Evolutionary conservation across 345 rosid genomes (phyloP), one percentile per base, ranked within the genome.

Genomic region (Salix viminalis): DNA sequence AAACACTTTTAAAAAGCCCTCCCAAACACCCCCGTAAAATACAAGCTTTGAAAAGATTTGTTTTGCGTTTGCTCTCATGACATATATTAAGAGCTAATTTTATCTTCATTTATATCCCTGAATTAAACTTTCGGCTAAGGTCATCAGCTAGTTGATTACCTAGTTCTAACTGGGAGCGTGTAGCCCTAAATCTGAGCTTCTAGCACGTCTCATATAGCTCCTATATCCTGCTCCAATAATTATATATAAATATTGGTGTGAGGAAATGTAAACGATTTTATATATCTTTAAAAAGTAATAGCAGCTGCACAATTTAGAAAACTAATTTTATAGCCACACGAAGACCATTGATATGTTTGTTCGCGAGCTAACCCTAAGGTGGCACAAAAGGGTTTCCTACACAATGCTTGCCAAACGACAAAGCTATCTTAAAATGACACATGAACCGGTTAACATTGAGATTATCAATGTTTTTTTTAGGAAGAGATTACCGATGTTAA

Each of bases 391-490:
- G 61, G 61, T 56, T 54, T 54, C 11, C 26, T 4, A 58, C 1
- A 52, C 1, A 19, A 7, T 19, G 7, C 3, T 16, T 19, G 19
- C 9, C 23, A 52, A 69, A 24, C 2, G 41, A 16, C 50, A 52
- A 50, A 36, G 52, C 32, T 41, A 37, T 72, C 66, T 56, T 18
- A 72, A n/a, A 37, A n/a, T n/a, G 75, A 56, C 75, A 72, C 75
- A 58, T 58, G 39, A 3, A 15, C 13, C 6, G 48, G 32, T 7
- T 64, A 68, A 4, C 80, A 60, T 48, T 74, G 83, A 77, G 81
- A 77, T 77, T 71, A 77, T 74, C 81, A 69, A 82, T 41, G 58
- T 52, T 50, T 50, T 48, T 48, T 50, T 50, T 16, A 23, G 26
- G 24, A n/a, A 19, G 58, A 52, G 28, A 58, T 10, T 58, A 23